A percentile compares a stretch with the other conserved stretches of the same genome.
Conservation (phyloP, 148 eudicot species). For the Rhododendron vialii region DNA sequence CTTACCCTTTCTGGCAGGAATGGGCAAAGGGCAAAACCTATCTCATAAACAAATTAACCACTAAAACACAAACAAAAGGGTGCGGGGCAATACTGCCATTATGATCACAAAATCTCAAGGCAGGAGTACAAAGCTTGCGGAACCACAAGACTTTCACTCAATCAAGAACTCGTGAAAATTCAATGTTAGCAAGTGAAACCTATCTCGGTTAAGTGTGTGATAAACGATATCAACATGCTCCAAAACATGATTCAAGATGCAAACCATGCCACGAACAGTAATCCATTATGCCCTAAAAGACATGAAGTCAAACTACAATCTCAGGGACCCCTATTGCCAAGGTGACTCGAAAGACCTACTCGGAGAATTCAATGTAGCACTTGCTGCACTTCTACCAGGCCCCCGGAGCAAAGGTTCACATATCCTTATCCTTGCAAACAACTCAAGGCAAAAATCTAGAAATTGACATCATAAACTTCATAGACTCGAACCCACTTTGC, state of each 20-base stretch:
- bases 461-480: not conserved
- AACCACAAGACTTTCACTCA: no score
- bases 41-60: not conserved
- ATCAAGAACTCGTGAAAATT: not conserved
- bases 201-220: not conserved
- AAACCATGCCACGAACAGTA: not conserved
- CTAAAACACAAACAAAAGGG: not conserved
- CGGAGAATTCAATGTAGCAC: not conserved
- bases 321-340: not conserved
- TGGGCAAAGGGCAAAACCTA: not conserved
- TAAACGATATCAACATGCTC: not conserved
- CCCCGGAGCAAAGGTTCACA: not conserved
- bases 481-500: not conserved
- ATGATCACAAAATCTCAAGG: not conserved
- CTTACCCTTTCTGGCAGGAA: no score
- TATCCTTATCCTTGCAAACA: not conserved
- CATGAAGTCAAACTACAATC: not conserved
- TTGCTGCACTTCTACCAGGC: not conserved
- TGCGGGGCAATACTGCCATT: no score
- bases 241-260: not conserved
- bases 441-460: not conserved
- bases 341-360: not conserved
- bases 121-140: not conserved
- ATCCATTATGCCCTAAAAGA: not conserved
- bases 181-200: not conserved